phyloP scores from a whole-genome alignment of 768 basidiomycete species.

The Tricholomella constricta region DNA sequence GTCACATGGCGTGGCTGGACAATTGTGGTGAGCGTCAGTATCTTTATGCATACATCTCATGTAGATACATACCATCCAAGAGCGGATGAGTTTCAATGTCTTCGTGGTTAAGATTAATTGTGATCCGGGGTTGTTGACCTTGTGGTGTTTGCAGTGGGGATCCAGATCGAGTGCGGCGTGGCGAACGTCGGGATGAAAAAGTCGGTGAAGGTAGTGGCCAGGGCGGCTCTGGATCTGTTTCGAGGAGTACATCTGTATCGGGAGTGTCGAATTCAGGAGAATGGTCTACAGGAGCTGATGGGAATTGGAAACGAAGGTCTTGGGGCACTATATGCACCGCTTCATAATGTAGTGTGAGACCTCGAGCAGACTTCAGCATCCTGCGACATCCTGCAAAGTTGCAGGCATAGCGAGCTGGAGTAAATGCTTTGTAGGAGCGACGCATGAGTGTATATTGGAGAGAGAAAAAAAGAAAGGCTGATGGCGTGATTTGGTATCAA shows the following conservation, averaged over 20 bases:
- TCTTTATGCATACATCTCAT: background rate
- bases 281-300: too few relatives aligned
- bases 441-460: background rate
- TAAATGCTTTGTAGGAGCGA: background rate
- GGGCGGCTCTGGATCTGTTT: background rate
- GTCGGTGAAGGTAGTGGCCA: background rate
- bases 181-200: too few relatives aligned
- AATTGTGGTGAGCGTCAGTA: background rate
- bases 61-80: background rate
- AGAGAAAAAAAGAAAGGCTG: too few relatives aligned
- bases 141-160: background rate
- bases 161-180: background rate
- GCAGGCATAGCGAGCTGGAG: background rate
- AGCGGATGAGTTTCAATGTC: background rate
- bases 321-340: background rate
- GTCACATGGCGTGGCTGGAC: constrained; percentile 10
- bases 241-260: too few relatives aligned
- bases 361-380: background rate
- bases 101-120: background rate
- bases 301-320: background rate
- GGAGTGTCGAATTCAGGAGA: too few relatives aligned
- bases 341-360: background rate
- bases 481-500: too few relatives aligned
- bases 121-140: background rate
- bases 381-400: background rate